A percentile compares a stretch with the other conserved stretches of the same genome.
These are phyloP conservation scores for Candida rishiriensis DNA, from an alignment of 805 yeast genomes.

Conservation along the genomic window DNA sequence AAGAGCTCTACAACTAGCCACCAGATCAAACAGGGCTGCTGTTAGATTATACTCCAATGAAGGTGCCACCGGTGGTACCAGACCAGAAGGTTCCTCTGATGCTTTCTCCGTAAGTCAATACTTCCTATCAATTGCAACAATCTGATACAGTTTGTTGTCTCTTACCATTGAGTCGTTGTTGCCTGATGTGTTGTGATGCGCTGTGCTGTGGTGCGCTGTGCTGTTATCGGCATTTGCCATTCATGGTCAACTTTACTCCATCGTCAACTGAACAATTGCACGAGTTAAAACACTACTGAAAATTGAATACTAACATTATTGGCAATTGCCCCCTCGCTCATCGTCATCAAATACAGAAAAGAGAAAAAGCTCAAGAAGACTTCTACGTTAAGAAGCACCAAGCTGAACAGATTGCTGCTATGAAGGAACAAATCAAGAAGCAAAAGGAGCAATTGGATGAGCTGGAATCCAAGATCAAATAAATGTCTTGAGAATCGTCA, in stretches of 20 bases:
- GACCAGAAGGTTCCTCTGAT: conserved; percentile 51
- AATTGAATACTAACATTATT: conserved; percentile 18
- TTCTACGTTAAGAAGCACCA: conserved; percentile 83
- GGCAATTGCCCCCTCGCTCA: neutral
- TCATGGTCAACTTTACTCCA: no score
- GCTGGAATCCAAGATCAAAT: conserved; percentile 41
- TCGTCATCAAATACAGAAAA: conserved; percentile 42
- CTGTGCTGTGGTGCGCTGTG: no score
- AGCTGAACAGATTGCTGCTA: conserved; percentile 74
- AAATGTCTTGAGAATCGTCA: neutral
- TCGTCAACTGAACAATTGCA: no score
- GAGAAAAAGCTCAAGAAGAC: conserved; percentile 92
- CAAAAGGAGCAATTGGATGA: conserved; percentile 58
- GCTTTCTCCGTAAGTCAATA: conserved; percentile 48
- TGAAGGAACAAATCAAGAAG: conserved; percentile 72
- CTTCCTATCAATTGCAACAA: neutral
- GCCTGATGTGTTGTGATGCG: neutral
- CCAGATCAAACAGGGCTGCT: conserved; percentile 24
- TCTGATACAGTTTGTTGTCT: neutral
- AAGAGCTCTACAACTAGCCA: conserved; percentile 33
- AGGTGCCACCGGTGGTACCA: conserved; percentile 59
- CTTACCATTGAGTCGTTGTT: neutral
- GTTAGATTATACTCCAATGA: conserved; percentile 42
- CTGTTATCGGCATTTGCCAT: neutral
- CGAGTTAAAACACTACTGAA: no score